Percentiles rank a stretch among this genome's conserved stretches.
These are phyloP conservation scores for Fusarium pilosicola DNA, from an alignment of 2,329 filamentous ascomycete species.

Conservation along the genomic window DNA sequence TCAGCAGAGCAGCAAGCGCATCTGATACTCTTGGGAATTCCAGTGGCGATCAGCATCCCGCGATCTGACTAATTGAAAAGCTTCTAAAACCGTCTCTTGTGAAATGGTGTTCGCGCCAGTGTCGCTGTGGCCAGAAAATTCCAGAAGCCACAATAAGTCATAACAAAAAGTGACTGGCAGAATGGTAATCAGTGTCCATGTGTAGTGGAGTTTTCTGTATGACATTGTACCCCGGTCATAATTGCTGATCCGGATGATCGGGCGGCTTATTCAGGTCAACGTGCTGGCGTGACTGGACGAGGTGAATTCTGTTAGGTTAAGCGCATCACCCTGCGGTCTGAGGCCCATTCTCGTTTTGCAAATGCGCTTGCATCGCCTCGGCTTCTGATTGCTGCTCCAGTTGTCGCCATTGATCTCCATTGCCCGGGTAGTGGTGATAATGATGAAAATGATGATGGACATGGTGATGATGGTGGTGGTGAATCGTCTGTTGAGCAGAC, in stretches of 20 bases:
- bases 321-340: slow-evolving; percentile 22
- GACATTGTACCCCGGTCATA: background rate
- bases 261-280: background rate
- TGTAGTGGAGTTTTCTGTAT: too few species aligned
- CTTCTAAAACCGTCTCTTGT: too few species aligned
- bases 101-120: too few species aligned
- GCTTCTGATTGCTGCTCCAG: slow-evolving; percentile 34
- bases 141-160: background rate
- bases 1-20: too few species aligned
- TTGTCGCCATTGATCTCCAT: slow-evolving; percentile 25
- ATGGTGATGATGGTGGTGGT: slow-evolving; percentile 33
- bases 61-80: too few species aligned
- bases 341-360: slow-evolving; percentile 9
- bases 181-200: background rate
- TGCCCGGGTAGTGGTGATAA: slow-evolving; percentile 32
- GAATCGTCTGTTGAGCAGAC: slow-evolving; percentile 26
- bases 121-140: too few species aligned
- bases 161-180: background rate
- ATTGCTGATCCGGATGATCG: background rate
- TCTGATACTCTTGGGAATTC: too few species aligned
- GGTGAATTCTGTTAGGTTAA: background rate
- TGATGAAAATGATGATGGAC: slow-evolving; percentile 38
- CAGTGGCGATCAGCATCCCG: too few species aligned
- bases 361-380: slow-evolving; percentile 27
- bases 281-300: background rate